Evolutionary conservation across 2,329 filamentous ascomycete genomes (phyloP).

Genomic region (Coniella lustricola): DNA sequence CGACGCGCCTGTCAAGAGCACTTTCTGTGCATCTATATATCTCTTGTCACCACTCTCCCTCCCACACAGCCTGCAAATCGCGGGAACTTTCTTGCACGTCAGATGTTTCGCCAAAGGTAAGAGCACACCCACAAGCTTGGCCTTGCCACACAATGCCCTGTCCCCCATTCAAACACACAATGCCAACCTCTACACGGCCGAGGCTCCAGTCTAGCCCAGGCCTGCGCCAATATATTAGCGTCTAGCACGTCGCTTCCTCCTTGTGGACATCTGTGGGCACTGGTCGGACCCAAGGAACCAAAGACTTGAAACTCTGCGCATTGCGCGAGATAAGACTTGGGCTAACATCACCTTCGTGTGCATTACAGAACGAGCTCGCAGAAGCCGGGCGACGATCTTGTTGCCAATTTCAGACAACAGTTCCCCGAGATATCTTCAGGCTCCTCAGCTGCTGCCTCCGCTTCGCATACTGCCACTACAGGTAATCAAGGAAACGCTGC

Average conservation of each 20-base stretch:
- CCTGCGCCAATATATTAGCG: too few relatives aligned
- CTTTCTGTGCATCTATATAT: background rate
- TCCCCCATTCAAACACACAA: background rate
- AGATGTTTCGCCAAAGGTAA: slow-evolving; percentile 17
- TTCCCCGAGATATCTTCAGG: slow-evolving; percentile 63
- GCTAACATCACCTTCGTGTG: slow-evolving; percentile 1
- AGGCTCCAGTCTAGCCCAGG: background rate
- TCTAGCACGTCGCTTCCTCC: too few relatives aligned
- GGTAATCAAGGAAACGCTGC: slow-evolving; percentile 25
- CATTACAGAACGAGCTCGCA: slow-evolving; percentile 62
- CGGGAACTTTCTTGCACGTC: background rate
- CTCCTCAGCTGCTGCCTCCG: slow-evolving; percentile 35
- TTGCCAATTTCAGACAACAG: slow-evolving; percentile 74
- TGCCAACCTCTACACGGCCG: background rate
- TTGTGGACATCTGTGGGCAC: too few relatives aligned
- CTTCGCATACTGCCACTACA: slow-evolving; percentile 28
- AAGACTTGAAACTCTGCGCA: too few relatives aligned
- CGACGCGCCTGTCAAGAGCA: background rate
- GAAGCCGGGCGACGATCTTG: slow-evolving; percentile 79
- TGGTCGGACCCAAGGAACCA: too few relatives aligned
- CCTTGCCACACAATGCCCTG: background rate
- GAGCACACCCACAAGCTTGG: background rate
- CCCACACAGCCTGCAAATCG: slow-evolving; percentile 1
- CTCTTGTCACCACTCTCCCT: background rate
- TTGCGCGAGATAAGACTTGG: too few relatives aligned